These are phyloP conservation scores for Xylariaceae sp. DNA, from an alignment of 2,329 filamentous ascomycete species.

Conservation along the genomic window DNA sequence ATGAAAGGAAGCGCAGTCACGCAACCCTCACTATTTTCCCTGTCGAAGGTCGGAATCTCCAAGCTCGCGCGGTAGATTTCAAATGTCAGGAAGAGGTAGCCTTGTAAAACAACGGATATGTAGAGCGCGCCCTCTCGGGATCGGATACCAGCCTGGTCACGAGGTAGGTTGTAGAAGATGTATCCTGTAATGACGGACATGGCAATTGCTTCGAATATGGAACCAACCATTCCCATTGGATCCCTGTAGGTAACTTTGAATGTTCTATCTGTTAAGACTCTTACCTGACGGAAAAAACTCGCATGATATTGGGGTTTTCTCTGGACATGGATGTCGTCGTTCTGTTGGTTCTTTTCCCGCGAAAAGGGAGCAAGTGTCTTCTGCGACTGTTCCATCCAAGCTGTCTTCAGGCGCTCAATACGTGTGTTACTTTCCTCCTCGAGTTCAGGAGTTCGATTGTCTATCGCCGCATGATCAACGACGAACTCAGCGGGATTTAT, in stretches of 20 bases:
- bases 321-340: conserved; percentile 17
- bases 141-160: conserved; percentile 73
- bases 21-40: conserved; percentile 75
- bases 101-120: conserved; percentile 72
- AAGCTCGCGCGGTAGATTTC: conserved; percentile 77
- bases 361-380: conserved; percentile 34
- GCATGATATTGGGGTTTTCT: conserved; percentile 51
- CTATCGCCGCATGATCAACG: conserved; percentile 76
- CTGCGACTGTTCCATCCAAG: conserved; percentile 58
- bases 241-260: conserved; percentile 77
- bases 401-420: conserved; percentile 64
- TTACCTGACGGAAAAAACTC: conserved; percentile 65
- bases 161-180: conserved; percentile 70
- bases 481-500: conserved; percentile 80
- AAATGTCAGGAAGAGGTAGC: conserved; percentile 77
- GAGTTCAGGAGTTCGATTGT: conserved; percentile 71
- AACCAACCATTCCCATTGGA: conserved; percentile 75
- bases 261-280: conserved; percentile 71
- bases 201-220: conserved; percentile 69
- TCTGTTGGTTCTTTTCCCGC: conserved; percentile 25
- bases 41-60: conserved; percentile 77
- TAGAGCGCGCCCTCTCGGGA: conserved; percentile 77
- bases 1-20: conserved; percentile 73
- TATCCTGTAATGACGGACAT: conserved; percentile 77
- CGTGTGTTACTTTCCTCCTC: conserved; percentile 65